Evolutionary conservation across 1,139 yeast species (phyloP).

Genomic region (Nakaseomyces sp.): DNA sequence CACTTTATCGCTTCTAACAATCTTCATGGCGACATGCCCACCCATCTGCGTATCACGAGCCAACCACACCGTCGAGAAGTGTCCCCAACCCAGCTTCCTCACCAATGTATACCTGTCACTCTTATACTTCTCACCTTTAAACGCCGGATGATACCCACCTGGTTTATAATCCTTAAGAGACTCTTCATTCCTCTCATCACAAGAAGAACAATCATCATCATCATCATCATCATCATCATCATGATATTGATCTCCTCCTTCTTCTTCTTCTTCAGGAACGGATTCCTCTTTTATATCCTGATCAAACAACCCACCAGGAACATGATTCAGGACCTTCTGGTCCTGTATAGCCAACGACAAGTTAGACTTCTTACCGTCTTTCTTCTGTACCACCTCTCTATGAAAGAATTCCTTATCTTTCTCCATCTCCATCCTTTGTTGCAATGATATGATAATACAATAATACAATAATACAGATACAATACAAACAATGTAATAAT

Average conservation of each 20-base stretch:
- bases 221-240: slow-evolving; percentile 11
- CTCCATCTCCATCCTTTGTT: background rate
- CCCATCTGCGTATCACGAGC: slow-evolving; percentile 45
- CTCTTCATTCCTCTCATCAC: slow-evolving; percentile 50
- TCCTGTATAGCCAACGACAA: slow-evolving; percentile 22
- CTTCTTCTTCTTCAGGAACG: background rate
- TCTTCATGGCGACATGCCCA: slow-evolving; percentile 65
- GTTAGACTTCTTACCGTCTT: slow-evolving; percentile 17
- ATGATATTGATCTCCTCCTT: slow-evolving; percentile 16
- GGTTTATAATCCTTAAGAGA: slow-evolving; percentile 55
- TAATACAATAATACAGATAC: too few species aligned
- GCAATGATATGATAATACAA: too few species aligned
- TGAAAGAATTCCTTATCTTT: slow-evolving; percentile 2
- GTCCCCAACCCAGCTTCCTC: slow-evolving; percentile 76
- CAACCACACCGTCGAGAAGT: slow-evolving; percentile 73
- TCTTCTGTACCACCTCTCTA: background rate
- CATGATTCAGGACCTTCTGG: background rate
- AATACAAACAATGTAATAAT: too few species aligned
- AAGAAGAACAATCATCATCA: slow-evolving; percentile 28
- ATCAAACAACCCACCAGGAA: slow-evolving; percentile 3
- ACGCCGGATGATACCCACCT: slow-evolving; percentile 78
- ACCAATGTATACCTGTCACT: slow-evolving; percentile 49
- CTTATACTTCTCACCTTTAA: slow-evolving; percentile 59
- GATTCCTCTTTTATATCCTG: slow-evolving; percentile 1
- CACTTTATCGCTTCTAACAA: slow-evolving; percentile 63